Evolutionary conservation across 495 filamentous ascomycete species (phyloP), one percentile per base, ranked within the genome.

Genomic region (Aspergillus heteromorphus): DNA sequence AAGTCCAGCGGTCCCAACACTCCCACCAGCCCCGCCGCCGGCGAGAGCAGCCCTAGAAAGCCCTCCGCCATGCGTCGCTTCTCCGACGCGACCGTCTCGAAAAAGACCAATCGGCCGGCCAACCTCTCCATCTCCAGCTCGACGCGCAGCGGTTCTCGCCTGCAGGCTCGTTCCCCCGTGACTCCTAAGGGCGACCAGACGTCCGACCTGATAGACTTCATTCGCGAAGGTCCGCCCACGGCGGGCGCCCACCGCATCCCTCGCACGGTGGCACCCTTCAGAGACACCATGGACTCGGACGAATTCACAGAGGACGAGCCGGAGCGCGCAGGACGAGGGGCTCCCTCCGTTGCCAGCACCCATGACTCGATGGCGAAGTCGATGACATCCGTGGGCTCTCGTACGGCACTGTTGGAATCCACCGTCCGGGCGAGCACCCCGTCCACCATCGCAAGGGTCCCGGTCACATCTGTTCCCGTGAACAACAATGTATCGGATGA

Each of bases 141-240:
- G 16, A 65, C 43, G 30, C 58, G 59, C 14, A 69, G 61, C 23
- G 47, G 57, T 20, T 73, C 71, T 34, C 78, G 77, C 40, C 71
- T 89, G 43, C 82, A 91, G 70, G 85, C 91, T 55, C 86, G 91
- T 16, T 81, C 85, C 56, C 80, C 90, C n/a, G 73, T 79, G 25
- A 76, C 80, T 18, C 72, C 81, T 20, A 73, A 73, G 23, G 79
- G 77, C 40, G 83, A 84, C 43, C 80, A 83, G 59, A 95, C 83
- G 43, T 85, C 86, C 2, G 93, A 96, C 55, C 71, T 98, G 36
- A 95, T 96, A 48, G 90, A 97, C 62, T 97, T 97, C 71, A 92
- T 98, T 49, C 84, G 91, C 45, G 84, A 88, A 67, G 88, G 92
- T 1, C 86, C 92, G 7, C 82, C 84, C 0, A 74, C 69, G 49